These are phyloP conservation scores for Canariomyces notabilis DNA, from an alignment of 2,329 filamentous ascomycete species.

Conservation along the genomic window DNA sequence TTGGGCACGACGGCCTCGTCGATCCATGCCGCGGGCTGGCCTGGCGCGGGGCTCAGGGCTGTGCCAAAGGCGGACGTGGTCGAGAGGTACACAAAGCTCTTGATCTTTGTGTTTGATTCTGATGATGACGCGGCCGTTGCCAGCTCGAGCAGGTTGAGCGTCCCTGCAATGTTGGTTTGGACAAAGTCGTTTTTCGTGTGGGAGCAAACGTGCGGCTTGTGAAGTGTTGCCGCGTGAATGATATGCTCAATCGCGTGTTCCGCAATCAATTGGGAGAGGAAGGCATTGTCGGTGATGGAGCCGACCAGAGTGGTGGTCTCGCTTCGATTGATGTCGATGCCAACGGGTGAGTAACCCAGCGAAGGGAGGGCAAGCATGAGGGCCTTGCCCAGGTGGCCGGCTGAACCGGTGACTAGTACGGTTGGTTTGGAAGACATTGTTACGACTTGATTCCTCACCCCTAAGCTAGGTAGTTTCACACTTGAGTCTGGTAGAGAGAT, in stretches of 20 bases:
- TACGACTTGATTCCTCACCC: not conserved
- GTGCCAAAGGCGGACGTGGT: conserved; percentile 43
- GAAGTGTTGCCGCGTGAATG: conserved; percentile 42
- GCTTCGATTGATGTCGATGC: conserved; percentile 40
- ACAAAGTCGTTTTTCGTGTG: conserved; percentile 42
- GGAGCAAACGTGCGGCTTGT: conserved; percentile 44
- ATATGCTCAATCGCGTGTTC: conserved; percentile 34
- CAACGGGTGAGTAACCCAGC: conserved; percentile 37
- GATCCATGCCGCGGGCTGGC: not conserved
- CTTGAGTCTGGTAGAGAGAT: too few species aligned
- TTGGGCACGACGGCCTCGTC: conserved; percentile 23
- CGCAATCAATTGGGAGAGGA: conserved; percentile 31
- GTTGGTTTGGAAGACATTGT: conserved; percentile 7
- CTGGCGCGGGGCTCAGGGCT: conserved; percentile 33
- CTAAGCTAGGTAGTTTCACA: not conserved
- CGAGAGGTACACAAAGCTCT: conserved; percentile 42
- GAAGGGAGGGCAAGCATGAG: conserved; percentile 39
- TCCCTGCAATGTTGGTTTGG: conserved; percentile 42
- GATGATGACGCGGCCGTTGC: conserved; percentile 18
- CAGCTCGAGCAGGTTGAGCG: conserved; percentile 38
- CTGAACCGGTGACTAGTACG: conserved; percentile 43
- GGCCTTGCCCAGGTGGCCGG: conserved; percentile 43
- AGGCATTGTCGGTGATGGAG: conserved; percentile 34
- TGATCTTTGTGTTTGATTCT: conserved; percentile 18
- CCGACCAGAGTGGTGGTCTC: conserved; percentile 34